These are phyloP conservation scores for Leccinum subrobustum DNA, from an alignment of 1,284 basidiomycete genomes.

Conservation along the genomic window DNA sequence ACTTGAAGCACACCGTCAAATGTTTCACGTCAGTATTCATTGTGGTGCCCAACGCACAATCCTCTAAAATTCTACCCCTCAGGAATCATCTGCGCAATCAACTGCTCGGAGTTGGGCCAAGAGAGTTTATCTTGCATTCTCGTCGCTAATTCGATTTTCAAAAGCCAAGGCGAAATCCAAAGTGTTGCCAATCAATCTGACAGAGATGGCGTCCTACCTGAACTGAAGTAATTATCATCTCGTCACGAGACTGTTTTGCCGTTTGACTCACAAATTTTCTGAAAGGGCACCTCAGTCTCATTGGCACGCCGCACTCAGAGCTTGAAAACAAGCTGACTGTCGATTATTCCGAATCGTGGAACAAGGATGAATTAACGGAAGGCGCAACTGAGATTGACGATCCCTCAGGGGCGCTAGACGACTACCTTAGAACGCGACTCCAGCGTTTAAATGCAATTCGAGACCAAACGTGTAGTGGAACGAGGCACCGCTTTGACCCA, in stretches of 20 bases:
- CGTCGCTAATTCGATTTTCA: conserved; percentile 1
- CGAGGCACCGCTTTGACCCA: conserved; percentile 47
- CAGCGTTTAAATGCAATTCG: neutral
- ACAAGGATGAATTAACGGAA: neutral
- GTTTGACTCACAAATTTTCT: conserved; percentile 7
- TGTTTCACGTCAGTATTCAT: conserved; percentile 56
- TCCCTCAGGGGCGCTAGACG: neutral
- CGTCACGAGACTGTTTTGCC: neutral
- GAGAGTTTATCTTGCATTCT: conserved; percentile 13
- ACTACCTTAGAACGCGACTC: neutral
- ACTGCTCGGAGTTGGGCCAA: conserved; percentile 14
- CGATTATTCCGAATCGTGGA: conserved; percentile 1
- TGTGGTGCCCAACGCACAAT: neutral
- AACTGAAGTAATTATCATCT: conserved; percentile 6
- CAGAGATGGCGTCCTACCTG: conserved; percentile 1
- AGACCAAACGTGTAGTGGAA: neutral
- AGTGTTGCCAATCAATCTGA: neutral
- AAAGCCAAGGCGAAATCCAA: neutral
- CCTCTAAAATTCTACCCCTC: conserved; percentile 8
- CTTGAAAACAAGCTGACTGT: neutral
- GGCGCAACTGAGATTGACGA: neutral
- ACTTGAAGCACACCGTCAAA: conserved; percentile 65
- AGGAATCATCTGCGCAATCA: conserved; percentile 18
- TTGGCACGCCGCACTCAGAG: neutral
- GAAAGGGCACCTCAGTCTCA: neutral